Base-by-base conservation (phyloP, 2,329 filamentous ascomycete species). In the Pseudopyricularia cyperi region DNA sequence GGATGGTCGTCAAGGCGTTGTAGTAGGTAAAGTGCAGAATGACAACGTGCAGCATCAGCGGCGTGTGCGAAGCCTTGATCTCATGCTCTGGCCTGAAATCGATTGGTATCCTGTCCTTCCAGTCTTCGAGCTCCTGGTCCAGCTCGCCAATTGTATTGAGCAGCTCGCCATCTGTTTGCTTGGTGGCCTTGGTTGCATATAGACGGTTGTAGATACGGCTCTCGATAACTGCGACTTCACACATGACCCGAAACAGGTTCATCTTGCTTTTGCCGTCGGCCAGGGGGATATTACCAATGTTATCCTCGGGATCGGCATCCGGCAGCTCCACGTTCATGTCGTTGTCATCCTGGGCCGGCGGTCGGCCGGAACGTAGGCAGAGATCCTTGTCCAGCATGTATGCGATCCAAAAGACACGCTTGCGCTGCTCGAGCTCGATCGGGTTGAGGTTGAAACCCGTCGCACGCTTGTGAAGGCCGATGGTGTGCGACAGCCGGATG, bases 51-150 rank as follows among this genome's bases (percentile, higher is more conserved):
- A 98, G 73, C 19, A 97, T 90, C n/a, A 97, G 75, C 1, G 91
- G 90, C 0, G 89, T 94, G 65, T 96, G 89, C 0, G 85, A 86
- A 0, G 89, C 88, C 66, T 89, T 90, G 66, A 98, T 97, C 66
- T 96, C 90, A 64, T 96, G 83, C 66, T 97, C 93, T 0, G 93
- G 93, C n/a, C 93, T 81, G 70, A 96, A 97, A 62, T 97, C 93
- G 53, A 95, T 77, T 2, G 93, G 91, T 52, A 98, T 97, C 50
- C 77, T 82, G 63, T 97, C 90, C 71, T 97, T 97, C 93, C 93
- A 98, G 52, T 89, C 84, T 65, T 98, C 93, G 4, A 98, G 60
- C 60, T 89, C 82, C 61, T 81, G 83, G 64, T 98, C 93, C 9
- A 98, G 78, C 62, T 97, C 90, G 47, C 93, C 90, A 59, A 98